Evolutionary conservation across 495 filamentous ascomycete species (phyloP), one percentile per base, ranked within the genome.

Genomic region (Penicillium daleae): DNA sequence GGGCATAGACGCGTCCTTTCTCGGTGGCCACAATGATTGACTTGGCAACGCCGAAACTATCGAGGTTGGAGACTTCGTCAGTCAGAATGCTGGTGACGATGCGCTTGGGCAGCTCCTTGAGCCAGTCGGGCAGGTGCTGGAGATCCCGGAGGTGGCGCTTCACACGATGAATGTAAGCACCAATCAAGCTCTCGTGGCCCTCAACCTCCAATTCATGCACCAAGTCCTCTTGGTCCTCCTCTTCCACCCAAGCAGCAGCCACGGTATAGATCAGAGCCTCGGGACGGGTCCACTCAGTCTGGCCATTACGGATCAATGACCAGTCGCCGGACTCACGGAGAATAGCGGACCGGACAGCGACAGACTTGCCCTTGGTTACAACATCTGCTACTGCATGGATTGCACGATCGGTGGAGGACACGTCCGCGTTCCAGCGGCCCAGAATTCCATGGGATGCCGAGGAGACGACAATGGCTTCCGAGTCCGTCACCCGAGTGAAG

Each of bases 41-140:
- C 74, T 96, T 97, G 61, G 88, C 85, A 70, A 97, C 91, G 29
- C 94, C 95, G 71, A 97, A 98, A 69, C 83, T 87, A 70, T 97
- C 92, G 13, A 89, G 78, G 13, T 81, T 78, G 33, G 89, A 78
- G 17, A 85, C 87, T 40, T 82, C 80, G n/a, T 83, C 80, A 5
- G 80, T 71, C 26, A 90, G 53, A n/a, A 96, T 81, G 62, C 87
- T 91, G 63, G 85, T 84, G 12, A 92, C 66, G 31, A 97, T 72
- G 22, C 89, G 86, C 32, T 74, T 67, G 10, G 90, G 90, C 22
- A 94, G 78, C 22, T 76, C 76, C 67, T 86, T 79, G 13, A 95
- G 73, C 80, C 88, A 96, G 0, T 80, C 82, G 5, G 92, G 93
- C n/a, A 97, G 80, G 67, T 91, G 78, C 66, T 90, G 78, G 39